Percentiles rank a stretch among this genome's conserved stretches.
Conservation (phyloP, 169 alveolate genomes). For the Blepharisma undulans region DNA sequence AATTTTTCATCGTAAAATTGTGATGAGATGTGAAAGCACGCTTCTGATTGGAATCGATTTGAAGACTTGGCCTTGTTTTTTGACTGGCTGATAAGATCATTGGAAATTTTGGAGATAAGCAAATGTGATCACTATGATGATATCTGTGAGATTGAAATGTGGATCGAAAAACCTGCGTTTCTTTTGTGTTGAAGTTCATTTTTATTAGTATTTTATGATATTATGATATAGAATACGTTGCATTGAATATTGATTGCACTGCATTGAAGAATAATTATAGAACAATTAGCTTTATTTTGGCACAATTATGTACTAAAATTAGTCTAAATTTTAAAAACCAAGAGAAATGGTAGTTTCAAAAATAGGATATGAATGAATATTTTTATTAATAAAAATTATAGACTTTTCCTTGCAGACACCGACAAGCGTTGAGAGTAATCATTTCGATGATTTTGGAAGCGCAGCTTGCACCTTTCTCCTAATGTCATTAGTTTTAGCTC, state of each 20-base stretch:
- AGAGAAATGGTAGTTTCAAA: not conserved
- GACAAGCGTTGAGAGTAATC: not conserved
- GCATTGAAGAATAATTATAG: too few relatives aligned
- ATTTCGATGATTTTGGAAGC: constrained; percentile 3
- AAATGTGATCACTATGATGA: not conserved
- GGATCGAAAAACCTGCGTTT: not conserved
- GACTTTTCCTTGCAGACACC: not conserved
- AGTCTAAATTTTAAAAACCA: not conserved
- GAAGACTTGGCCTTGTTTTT: not conserved
- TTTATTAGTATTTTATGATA: too few relatives aligned
- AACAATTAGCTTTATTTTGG: too few relatives aligned
- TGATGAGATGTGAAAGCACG: not conserved
- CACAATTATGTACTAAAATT: too few relatives aligned
- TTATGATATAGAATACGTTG: too few relatives aligned
- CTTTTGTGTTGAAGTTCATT: not conserved
- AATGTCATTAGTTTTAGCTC: constrained; percentile 3
- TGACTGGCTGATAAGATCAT: not conserved
- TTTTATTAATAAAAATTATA: not conserved
- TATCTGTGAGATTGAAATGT: not conserved
- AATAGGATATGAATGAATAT: not conserved
- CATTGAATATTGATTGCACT: too few relatives aligned
- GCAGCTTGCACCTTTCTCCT: constrained; percentile 4
- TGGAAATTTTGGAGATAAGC: not conserved
- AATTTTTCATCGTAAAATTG: not conserved
- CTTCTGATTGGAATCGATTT: not conserved